Conservation (phyloP, 1,284 basidiomycete species). For the Heterobasidion parviporum region DNA sequence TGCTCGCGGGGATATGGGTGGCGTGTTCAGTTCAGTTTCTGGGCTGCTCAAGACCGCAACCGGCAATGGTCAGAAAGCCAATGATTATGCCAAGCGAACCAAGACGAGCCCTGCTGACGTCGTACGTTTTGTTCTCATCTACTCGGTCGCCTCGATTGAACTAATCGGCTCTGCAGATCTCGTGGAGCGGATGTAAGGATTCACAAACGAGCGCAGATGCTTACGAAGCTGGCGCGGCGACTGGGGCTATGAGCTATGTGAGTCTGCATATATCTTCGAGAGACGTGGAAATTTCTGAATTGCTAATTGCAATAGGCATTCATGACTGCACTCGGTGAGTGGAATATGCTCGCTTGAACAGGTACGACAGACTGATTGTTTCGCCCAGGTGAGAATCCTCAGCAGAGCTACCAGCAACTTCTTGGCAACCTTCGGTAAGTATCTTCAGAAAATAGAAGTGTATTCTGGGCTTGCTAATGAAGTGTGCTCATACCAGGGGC, state of each 20-base stretch:
- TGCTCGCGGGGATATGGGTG: constrained; percentile 69
- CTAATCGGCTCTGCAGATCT: constrained; percentile 34
- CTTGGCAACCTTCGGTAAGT: constrained; percentile 58
- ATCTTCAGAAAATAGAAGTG: not conserved
- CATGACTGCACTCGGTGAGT: constrained; percentile 51
- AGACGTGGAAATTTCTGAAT: not conserved
- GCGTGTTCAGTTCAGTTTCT: constrained; percentile 47
- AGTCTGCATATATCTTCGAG: constrained; percentile 14
- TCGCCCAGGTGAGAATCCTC: constrained; percentile 44
- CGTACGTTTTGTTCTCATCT: constrained; percentile 30
- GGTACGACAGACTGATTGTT: constrained; percentile 1
- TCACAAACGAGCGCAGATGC: constrained; percentile 90
- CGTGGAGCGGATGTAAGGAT: constrained; percentile 90
- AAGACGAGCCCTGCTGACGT: constrained; percentile 75
- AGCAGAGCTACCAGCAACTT: constrained; percentile 78
- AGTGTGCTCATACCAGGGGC: constrained; percentile 22
- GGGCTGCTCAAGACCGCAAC: constrained; percentile 33
- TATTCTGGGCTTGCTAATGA: not conserved
- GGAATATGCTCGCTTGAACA: constrained; percentile 1
- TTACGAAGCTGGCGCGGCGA: constrained; percentile 73
- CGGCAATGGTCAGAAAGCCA: constrained; percentile 45
- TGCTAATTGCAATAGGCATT: constrained; percentile 49
- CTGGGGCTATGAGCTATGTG: constrained; percentile 82
- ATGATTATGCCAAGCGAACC: constrained; percentile 55
- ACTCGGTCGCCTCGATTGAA: constrained; percentile 17